These are phyloP conservation scores for Bauhinia variegata DNA, from an alignment of 306 rosid genomes.

Conservation along the genomic window DNA sequence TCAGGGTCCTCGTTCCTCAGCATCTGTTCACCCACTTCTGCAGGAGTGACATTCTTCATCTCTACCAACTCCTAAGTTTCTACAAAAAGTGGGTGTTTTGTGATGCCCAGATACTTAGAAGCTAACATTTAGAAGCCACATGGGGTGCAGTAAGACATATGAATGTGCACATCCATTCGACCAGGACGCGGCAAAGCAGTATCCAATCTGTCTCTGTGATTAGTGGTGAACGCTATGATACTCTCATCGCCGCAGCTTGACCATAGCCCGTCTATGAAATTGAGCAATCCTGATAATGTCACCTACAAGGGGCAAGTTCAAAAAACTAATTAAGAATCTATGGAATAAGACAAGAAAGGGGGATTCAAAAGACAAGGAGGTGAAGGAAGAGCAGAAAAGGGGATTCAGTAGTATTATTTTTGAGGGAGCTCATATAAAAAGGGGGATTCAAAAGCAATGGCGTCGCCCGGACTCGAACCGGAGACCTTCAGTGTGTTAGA, in stretches of 20 bases:
- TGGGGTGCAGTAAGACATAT: slow-evolving; percentile 44
- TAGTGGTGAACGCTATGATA: slow-evolving; percentile 43
- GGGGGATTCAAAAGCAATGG: too few relatives aligned
- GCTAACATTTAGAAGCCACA: slow-evolving; percentile 40
- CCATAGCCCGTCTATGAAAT: slow-evolving; percentile 47
- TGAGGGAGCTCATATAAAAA: too few relatives aligned
- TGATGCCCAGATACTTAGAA: slow-evolving; percentile 33
- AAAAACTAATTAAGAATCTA: background rate
- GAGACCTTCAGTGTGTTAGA: slow-evolving; percentile 69
- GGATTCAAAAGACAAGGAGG: too few relatives aligned
- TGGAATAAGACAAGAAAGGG: background rate
- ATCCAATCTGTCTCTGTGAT: slow-evolving; percentile 40
- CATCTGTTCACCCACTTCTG: slow-evolving; percentile 45
- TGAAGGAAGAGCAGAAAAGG: too few relatives aligned
- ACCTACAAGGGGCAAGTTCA: slow-evolving; percentile 14
- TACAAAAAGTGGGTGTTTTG: slow-evolving; percentile 38
- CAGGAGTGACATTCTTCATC: slow-evolving; percentile 43
- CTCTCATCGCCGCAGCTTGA: slow-evolving; percentile 47
- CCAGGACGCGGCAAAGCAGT: slow-evolving; percentile 48
- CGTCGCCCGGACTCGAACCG: slow-evolving; percentile 52
- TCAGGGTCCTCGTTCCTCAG: slow-evolving; percentile 35
- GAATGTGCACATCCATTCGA: slow-evolving; percentile 45
- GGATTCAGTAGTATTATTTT: too few relatives aligned
- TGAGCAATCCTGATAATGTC: slow-evolving; percentile 42
- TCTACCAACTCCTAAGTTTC: slow-evolving; percentile 21